Base-by-base conservation (phyloP, 129 eudicot species). In the Oenanthe sinensis region DNA sequence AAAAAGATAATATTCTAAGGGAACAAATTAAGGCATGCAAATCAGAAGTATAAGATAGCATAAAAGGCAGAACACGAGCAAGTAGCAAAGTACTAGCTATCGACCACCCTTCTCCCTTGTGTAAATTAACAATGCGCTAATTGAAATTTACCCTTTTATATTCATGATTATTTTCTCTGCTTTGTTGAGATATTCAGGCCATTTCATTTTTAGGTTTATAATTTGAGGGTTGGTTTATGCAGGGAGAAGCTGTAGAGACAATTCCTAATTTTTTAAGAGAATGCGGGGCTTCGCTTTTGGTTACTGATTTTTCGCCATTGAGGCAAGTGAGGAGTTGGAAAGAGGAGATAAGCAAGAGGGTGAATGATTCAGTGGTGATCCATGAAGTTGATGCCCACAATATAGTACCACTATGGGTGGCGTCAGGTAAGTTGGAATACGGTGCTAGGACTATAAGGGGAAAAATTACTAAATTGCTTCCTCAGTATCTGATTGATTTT, bases 301-400 rank as follows among this genome's bases (percentile, higher is more conserved):
- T 96, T 36, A 96, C 97, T 0, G 97, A 96, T 75, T 96, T 96
- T 85, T 88, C 99, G 71, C 99, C 99, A 5, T 70, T 96, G 70
- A 71, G 99, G 72, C 93, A 92, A 80, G 93, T 90, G 81, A 78
- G 90, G 37, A 84, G 87, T 17, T 92, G 91, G 94, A 96, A 96
- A 81, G 96, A 92, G 80, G 96, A 89, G 71, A 82, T 96, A 20
- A 73, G 85, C 71, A 81, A 85, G 81, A 77, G 82, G 82, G 93
- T 90, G 76, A 54, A 83, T 81, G 91, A 82, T 75, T 84, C 89
- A 63, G 90, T 92, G 62, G 83, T 93, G 4, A 78, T 96, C 81
- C 99, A 92, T 81, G 99, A 96, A 89, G 97, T 96, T 79, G 99
- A 96, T 83, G 93, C 99, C 30, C 99, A 96, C 89, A 96, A 96